Base-by-base conservation (phyloP, 805 yeast genomes). In the Myxozyma melibiosi region DNA sequence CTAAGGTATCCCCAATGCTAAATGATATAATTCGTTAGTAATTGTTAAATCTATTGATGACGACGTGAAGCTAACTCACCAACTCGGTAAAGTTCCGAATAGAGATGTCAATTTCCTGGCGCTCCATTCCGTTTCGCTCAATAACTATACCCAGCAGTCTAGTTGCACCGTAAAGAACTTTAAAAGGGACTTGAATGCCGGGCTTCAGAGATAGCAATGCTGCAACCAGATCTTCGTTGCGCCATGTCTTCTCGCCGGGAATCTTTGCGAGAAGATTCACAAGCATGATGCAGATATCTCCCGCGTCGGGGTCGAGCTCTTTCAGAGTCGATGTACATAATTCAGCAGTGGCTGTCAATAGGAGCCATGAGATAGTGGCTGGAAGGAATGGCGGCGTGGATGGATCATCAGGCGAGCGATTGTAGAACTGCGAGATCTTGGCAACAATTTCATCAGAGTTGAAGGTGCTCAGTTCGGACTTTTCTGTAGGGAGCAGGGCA, bases 401-500 rank as follows among this genome's bases (percentile, higher is more conserved):
- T 11, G 64, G 41, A 22, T 69, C 72, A 34, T 67, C 73, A 27
- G 66, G 66, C 6, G 59, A 22, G 13, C 67, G 57, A 3, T 52
- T 18, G 57, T 80, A 80, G 55, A 72, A 79, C 0, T 53, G 51
- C 3, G 66, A 39, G n/a, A 81, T 73, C 3, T 59, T 63, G 0
- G 62, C 60, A 11, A 73, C 41, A 2, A 72, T 61, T 0, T 67
- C 68, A 1, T 65, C 66, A 0, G 61, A 59, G 8, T 57, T 55
- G 3, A 54, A 63, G 43, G 63, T 67, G 22, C 53, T 30, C 7
- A 52, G 22, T 20, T 67, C 58, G 0, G 81, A 76, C 63, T 75
- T 79, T 57, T 76, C 80, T 33, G 81, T 65, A 0, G 88, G 86
- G 1, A 82, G 66, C 55, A 80, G 80, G 1, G 88, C 86, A 47